phyloP scores from a whole-genome alignment of 805 yeast species.

The Candida xiaguanensis region DNA sequence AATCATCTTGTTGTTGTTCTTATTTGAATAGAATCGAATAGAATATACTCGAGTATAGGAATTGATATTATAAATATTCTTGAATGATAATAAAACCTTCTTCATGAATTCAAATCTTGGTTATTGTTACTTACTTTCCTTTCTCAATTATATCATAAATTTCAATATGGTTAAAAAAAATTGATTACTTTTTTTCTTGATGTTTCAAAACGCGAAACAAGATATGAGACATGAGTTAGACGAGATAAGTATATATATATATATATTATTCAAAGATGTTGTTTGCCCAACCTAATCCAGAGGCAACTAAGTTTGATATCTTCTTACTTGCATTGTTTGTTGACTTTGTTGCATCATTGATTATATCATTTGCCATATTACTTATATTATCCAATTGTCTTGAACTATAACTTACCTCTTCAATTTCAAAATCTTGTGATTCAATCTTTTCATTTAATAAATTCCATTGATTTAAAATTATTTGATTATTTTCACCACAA shows the following conservation, averaged over 20 bases:
- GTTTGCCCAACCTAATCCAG: constrained; percentile 58
- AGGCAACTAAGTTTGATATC: constrained; percentile 46
- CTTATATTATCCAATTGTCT: constrained; percentile 3
- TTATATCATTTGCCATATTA: background rate
- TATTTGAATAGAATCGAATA: background rate
- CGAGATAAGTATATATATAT: background rate
- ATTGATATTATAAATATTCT: too few relatives aligned
- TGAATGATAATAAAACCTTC: too few relatives aligned
- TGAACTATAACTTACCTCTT: constrained; percentile 2
- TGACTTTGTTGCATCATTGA: constrained; percentile 11
- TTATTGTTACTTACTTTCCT: too few relatives aligned
- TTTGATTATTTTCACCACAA: constrained; percentile 50
- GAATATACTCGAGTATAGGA: too few relatives aligned
- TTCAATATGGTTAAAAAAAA: too few relatives aligned
- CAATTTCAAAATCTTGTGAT: constrained; percentile 11
- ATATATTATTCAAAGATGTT: background rate
- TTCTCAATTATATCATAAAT: too few relatives aligned
- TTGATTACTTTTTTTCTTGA: too few relatives aligned
- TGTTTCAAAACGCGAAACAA: too few relatives aligned
- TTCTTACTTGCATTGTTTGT: constrained; percentile 42
- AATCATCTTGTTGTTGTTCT: constrained; percentile 1
- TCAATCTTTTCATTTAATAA: constrained; percentile 37
- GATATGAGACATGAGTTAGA: too few relatives aligned
- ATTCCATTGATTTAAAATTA: constrained; percentile 64
- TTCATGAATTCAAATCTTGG: too few relatives aligned